These are phyloP conservation scores for Talaromyces rugulosus DNA, from an alignment of 2,329 filamentous ascomycete genomes.

Conservation along the genomic window DNA sequence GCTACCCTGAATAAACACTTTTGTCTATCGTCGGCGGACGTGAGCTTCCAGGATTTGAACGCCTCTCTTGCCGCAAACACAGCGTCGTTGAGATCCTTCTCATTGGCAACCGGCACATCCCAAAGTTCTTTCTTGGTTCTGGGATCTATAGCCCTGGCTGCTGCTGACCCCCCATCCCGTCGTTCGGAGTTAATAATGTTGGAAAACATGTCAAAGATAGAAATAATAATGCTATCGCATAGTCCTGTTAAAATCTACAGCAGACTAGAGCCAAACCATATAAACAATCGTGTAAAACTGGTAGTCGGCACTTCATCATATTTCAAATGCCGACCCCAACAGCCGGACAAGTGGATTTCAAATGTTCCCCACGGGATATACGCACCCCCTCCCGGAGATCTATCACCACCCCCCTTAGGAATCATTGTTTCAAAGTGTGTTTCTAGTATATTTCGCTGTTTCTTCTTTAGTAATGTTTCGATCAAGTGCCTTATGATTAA, in stretches of 20 bases:
- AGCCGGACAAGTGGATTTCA: not conserved
- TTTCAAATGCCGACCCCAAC: not conserved
- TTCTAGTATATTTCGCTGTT: not conserved
- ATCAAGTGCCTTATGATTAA: not conserved
- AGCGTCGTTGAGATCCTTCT: slow-evolving; percentile 42
- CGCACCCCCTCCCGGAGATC: not conserved
- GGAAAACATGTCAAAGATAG: slow-evolving; percentile 40
- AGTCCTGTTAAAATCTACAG: not conserved
- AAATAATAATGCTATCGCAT: slow-evolving; percentile 21
- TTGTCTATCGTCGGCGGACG: slow-evolving; percentile 41
- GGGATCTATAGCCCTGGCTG: slow-evolving; percentile 41
- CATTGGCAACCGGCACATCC: slow-evolving; percentile 42
- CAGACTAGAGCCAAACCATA: not conserved
- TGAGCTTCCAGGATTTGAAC: slow-evolving; percentile 46
- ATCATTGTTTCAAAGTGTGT: not conserved
- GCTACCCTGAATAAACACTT: slow-evolving; percentile 25
- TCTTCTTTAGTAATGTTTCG: not conserved
- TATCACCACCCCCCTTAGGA: not conserved
- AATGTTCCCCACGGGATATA: not conserved
- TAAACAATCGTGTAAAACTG: not conserved
- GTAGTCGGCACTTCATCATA: not conserved
- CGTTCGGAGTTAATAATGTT: slow-evolving; percentile 45
- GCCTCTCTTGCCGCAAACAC: slow-evolving; percentile 44
- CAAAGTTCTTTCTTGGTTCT: slow-evolving; percentile 43
- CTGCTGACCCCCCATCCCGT: slow-evolving; percentile 28